Percentiles rank a stretch among this genome's conserved stretches.
These are phyloP conservation scores for Wakefieldia striispora DNA, from an alignment of 768 basidiomycete species.

Conservation along the genomic window DNA sequence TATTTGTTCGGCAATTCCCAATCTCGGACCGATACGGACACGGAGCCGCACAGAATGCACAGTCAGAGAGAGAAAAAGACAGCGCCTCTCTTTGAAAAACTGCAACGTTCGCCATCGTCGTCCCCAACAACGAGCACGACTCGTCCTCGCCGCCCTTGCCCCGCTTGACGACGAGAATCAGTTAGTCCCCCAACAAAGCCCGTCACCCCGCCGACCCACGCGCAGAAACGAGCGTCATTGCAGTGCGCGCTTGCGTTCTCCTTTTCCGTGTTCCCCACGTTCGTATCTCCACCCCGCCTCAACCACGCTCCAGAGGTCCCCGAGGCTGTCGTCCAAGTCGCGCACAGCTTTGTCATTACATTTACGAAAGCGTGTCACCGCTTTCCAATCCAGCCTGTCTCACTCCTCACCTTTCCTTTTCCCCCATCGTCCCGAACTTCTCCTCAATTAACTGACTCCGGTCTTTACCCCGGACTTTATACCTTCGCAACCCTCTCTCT, in stretches of 20 bases:
- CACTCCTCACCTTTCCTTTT: constrained; percentile 19
- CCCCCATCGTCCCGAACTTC: constrained; percentile 13
- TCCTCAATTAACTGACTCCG: constrained; percentile 25
- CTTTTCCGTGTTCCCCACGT: constrained; percentile 24
- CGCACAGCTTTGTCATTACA: constrained; percentile 21
- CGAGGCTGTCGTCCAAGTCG: constrained; percentile 18
- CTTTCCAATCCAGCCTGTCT: too few relatives aligned
- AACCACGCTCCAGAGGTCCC: constrained; percentile 27
- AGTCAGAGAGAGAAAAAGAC: constrained; percentile 1
- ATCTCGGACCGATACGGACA: constrained; percentile 27
- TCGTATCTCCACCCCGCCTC: constrained; percentile 21
- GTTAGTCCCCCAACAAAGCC: background rate
- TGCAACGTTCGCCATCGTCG: background rate
- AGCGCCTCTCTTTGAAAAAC: too few relatives aligned
- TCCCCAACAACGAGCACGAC: background rate
- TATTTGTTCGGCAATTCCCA: background rate
- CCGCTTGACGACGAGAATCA: too few relatives aligned
- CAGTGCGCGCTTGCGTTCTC: constrained; percentile 3
- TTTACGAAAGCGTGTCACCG: constrained; percentile 26
- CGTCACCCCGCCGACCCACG: constrained; percentile 2
- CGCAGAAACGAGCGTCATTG: background rate
- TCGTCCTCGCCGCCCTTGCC: background rate
- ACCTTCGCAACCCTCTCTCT: constrained; percentile 12
- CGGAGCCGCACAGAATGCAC: constrained; percentile 19
- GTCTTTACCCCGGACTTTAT: constrained; percentile 32